Evolutionary conservation across 441 rosid genomes (phyloP).

Genomic region (Heliophila coronopifolia): DNA sequence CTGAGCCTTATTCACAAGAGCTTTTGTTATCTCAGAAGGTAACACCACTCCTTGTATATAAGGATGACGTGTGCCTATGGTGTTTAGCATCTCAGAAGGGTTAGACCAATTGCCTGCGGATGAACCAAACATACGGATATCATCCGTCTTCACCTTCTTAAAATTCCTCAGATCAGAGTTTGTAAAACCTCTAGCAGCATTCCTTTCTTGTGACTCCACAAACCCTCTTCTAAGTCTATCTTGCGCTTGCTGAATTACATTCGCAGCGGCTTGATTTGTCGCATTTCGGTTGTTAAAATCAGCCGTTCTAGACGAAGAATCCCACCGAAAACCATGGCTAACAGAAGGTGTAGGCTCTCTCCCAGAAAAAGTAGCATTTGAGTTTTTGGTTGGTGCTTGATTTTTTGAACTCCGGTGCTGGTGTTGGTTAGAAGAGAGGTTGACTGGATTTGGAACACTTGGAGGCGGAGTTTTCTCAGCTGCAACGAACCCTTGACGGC

Average conservation of each 20-base stretch:
- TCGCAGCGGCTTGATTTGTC: slow-evolving; percentile 38
- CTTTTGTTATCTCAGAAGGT: slow-evolving; percentile 39
- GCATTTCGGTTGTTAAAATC: slow-evolving; percentile 28
- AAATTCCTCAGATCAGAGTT: slow-evolving; percentile 26
- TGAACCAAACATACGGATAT: slow-evolving; percentile 22
- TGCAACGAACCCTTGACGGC: slow-evolving; percentile 62
- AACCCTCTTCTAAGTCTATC: slow-evolving; percentile 45
- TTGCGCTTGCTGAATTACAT: slow-evolving; percentile 38
- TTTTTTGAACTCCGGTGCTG: slow-evolving; percentile 40
- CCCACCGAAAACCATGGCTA: slow-evolving; percentile 31
- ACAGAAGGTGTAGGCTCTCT: slow-evolving; percentile 32
- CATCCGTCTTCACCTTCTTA: slow-evolving; percentile 42
- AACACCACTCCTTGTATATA: slow-evolving; percentile 45
- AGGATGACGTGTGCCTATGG: slow-evolving; percentile 33
- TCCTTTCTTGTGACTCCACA: slow-evolving; percentile 41
- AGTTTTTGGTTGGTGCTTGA: slow-evolving; percentile 31
- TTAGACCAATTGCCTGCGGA: slow-evolving; percentile 27
- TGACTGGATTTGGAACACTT: slow-evolving; percentile 35
- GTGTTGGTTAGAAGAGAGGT: slow-evolving; percentile 37
- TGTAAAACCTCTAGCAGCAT: slow-evolving; percentile 32
- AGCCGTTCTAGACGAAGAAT: slow-evolving; percentile 33
- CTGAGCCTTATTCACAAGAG: slow-evolving; percentile 48
- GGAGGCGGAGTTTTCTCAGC: slow-evolving; percentile 57
- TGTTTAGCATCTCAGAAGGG: slow-evolving; percentile 27
- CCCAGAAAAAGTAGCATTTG: slow-evolving; percentile 25